These are phyloP conservation scores for Coemansia asiatica DNA, from an alignment of 192 early-diverging fungal species.

Conservation along the genomic window DNA sequence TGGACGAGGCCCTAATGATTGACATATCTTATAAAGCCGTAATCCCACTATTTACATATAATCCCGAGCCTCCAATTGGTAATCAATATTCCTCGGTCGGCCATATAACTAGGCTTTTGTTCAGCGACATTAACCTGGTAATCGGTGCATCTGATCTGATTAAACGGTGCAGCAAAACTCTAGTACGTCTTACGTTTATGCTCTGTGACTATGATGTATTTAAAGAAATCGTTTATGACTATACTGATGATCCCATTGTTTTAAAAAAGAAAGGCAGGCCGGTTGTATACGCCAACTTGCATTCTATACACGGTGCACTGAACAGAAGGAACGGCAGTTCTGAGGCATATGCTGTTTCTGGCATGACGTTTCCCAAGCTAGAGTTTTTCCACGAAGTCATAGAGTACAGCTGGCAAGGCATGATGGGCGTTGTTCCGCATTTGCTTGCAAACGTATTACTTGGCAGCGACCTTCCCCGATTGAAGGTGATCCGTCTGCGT, in stretches of 20 bases:
- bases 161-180: neutral
- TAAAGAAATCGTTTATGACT: neutral
- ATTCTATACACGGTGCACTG: slow-evolving; percentile 15
- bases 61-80: too few relatives aligned
- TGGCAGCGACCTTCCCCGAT: slow-evolving; percentile 5
- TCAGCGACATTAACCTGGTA: neutral
- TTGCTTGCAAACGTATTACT: slow-evolving; percentile 18
- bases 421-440: slow-evolving; percentile 16
- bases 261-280: neutral
- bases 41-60: neutral
- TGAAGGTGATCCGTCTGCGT: slow-evolving; percentile 3
- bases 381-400: slow-evolving; percentile 14
- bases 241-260: neutral
- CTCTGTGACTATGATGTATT: slow-evolving; percentile 1
- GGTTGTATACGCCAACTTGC: neutral
- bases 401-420: slow-evolving; percentile 13
- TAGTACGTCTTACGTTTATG: neutral
- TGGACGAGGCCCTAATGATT: neutral
- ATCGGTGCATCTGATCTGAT: neutral
- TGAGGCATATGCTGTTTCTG: neutral
- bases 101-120: neutral
- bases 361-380: slow-evolving; percentile 16
- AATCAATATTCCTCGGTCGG: neutral
- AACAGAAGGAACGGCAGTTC: neutral
- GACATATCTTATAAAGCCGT: neutral